These are phyloP conservation scores for Haplographium delicatum DNA, from an alignment of 495 filamentous ascomycete species.

Conservation along the genomic window DNA sequence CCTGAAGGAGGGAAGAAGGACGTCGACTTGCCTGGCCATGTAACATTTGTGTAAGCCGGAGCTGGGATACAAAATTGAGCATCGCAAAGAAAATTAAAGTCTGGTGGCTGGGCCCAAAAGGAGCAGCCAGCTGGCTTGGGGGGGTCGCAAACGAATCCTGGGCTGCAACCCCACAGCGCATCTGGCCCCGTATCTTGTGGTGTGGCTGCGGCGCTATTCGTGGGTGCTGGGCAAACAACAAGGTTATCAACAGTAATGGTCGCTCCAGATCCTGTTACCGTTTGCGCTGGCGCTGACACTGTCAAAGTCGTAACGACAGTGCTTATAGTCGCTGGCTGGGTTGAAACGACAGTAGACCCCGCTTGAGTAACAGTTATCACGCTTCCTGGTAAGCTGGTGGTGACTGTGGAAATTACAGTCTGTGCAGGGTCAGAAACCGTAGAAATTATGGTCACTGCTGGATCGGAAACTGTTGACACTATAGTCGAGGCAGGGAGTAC, in stretches of 20 bases:
- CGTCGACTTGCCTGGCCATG: conserved; percentile 33
- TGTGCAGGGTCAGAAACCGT: too few relatives aligned
- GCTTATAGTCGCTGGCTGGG: not conserved
- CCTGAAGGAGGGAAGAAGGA: conserved; percentile 45
- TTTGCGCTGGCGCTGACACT: conserved; percentile 1
- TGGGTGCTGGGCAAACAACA: conserved; percentile 24
- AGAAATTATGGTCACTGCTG: too few relatives aligned
- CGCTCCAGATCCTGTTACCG: conserved; percentile 1
- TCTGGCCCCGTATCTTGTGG: conserved; percentile 18
- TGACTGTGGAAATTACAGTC: too few relatives aligned
- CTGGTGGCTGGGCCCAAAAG: conserved; percentile 49
- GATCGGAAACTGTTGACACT: too few relatives aligned
- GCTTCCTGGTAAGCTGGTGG: not conserved
- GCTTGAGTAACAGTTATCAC: conserved; percentile 5
- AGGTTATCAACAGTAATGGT: conserved; percentile 10
- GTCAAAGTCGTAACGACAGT: conserved; percentile 4
- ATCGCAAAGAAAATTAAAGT: conserved; percentile 46
- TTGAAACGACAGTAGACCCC: not conserved
- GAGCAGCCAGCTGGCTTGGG: conserved; percentile 45
- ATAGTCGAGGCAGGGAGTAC: too few relatives aligned
- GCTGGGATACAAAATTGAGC: conserved; percentile 48
- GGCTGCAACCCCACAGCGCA: conserved; percentile 54
- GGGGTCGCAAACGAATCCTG: conserved; percentile 55
- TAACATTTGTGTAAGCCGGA: conserved; percentile 32
- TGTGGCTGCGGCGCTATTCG: conserved; percentile 16